Conservation (phyloP, 2,329 filamentous ascomycete species). For the Alternaria longipes region DNA sequence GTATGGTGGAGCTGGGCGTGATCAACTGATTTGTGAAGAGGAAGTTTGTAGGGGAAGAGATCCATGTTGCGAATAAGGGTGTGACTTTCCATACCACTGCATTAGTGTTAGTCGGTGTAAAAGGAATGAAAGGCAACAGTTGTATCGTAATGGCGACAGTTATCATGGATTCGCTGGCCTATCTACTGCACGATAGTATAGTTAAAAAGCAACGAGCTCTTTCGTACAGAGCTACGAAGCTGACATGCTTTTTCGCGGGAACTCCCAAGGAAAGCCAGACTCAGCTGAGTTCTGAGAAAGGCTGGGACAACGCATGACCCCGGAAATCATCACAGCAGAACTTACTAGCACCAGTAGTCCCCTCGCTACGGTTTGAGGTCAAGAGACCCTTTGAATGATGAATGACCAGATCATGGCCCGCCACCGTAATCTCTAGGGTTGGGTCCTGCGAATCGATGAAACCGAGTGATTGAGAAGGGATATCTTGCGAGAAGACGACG, state of each 20-base stretch:
- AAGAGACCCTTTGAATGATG: conserved; percentile 86
- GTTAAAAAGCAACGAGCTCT: neutral
- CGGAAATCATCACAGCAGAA: conserved; percentile 27
- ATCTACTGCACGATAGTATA: neutral
- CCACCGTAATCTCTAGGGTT: conserved; percentile 72
- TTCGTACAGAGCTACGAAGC: neutral
- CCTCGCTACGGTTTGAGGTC: conserved; percentile 75
- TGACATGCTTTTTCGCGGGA: neutral
- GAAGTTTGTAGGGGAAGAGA: conserved; percentile 69
- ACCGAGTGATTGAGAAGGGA: conserved; percentile 74
- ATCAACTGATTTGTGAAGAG: conserved; percentile 68
- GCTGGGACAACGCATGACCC: conserved; percentile 16
- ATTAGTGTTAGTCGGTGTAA: conserved; percentile 1
- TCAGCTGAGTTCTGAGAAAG: conserved; percentile 21
- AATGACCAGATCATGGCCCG: conserved; percentile 75
- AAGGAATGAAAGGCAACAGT: neutral
- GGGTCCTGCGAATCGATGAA: conserved; percentile 79
- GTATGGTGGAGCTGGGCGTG: conserved; percentile 63
- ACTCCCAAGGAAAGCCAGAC: conserved; percentile 35
- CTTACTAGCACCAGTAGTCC: conserved; percentile 75
- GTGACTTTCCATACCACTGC: conserved; percentile 91
- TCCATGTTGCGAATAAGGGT: conserved; percentile 82
- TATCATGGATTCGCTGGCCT: conserved; percentile 2
- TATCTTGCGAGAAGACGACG: conserved; percentile 79
- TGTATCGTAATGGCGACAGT: neutral